A percentile compares a stretch with the other conserved stretches of the same genome.
phyloP scores from a whole-genome alignment of 495 filamentous ascomycete species.

The Echria macrotheca region DNA sequence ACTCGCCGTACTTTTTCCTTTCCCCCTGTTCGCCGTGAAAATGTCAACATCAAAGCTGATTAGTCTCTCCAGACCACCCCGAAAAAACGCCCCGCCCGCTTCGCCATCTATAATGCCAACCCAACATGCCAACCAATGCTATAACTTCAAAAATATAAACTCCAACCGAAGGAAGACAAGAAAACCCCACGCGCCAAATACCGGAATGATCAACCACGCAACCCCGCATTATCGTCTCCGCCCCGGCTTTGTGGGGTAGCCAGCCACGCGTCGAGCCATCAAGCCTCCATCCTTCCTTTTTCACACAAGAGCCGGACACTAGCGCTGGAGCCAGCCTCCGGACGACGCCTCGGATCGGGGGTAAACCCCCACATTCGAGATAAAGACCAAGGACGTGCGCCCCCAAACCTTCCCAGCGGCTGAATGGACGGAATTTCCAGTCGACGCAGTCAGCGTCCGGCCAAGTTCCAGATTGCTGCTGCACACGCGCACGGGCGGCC shows the following conservation, averaged over 20 bases:
- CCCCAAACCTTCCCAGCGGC: no score
- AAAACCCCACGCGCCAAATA: neutral
- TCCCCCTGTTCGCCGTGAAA: constrained; percentile 1
- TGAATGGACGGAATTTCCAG: neutral
- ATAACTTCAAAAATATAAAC: neutral
- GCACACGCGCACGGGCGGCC: neutral
- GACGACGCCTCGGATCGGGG: neutral
- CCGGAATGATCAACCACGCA: constrained; percentile 1
- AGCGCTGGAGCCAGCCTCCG: neutral
- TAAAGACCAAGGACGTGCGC: neutral
- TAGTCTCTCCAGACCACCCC: neutral
- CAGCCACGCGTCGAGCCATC: neutral
- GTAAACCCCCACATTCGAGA: neutral
- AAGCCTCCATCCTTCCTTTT: neutral
- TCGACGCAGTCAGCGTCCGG: neutral
- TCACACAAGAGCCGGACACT: neutral
- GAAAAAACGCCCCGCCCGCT: neutral
- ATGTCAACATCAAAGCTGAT: neutral
- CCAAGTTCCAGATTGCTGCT: neutral
- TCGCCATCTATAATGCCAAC: constrained; percentile 3
- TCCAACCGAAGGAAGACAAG: neutral
- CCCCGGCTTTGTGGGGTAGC: constrained; percentile 1
- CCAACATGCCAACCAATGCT: neutral
- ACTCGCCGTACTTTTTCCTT: no score
- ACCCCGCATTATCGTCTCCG: neutral